Conservation (phyloP, 2,329 filamentous ascomycete genomes). For the Sphaerostilbella broomeana region DNA sequence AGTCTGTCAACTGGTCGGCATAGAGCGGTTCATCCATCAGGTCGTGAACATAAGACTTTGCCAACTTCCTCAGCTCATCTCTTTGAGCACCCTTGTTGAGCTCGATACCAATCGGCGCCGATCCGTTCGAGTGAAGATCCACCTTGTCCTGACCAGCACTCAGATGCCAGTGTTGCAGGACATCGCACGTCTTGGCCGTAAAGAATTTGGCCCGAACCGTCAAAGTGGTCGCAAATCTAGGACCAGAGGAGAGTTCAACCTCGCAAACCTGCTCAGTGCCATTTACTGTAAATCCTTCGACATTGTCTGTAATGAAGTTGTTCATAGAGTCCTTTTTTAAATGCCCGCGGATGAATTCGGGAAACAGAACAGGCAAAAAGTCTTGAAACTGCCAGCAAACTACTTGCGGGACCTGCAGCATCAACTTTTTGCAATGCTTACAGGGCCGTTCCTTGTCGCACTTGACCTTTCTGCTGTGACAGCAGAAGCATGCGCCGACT, state of each 20-base stretch:
- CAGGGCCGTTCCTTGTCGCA: constrained; percentile 51
- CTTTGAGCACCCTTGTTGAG: constrained; percentile 33
- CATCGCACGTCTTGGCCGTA: constrained; percentile 40
- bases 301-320: constrained; percentile 43
- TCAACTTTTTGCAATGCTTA: constrained; percentile 49
- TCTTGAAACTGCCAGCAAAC: constrained; percentile 55
- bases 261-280: constrained; percentile 36
- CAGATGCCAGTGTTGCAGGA: constrained; percentile 47
- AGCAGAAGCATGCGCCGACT: constrained; percentile 52
- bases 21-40: constrained; percentile 42
- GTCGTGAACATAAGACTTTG: constrained; percentile 43
- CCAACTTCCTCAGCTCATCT: constrained; percentile 39
- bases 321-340: constrained; percentile 44
- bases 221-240: constrained; percentile 37
- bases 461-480: constrained; percentile 52
- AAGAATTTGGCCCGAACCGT: constrained; percentile 48
- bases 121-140: constrained; percentile 34
- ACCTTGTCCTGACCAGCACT: constrained; percentile 31
- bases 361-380: constrained; percentile 47
- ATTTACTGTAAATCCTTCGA: constrained; percentile 36
- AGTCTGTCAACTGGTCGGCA: constrained; percentile 45
- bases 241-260: constrained; percentile 44
- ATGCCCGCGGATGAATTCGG: constrained; percentile 44
- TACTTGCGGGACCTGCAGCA: constrained; percentile 43
- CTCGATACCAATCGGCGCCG: constrained; percentile 47